Base-by-base conservation (phyloP, 1,139 yeast species). In the Candida glucosophila region DNA sequence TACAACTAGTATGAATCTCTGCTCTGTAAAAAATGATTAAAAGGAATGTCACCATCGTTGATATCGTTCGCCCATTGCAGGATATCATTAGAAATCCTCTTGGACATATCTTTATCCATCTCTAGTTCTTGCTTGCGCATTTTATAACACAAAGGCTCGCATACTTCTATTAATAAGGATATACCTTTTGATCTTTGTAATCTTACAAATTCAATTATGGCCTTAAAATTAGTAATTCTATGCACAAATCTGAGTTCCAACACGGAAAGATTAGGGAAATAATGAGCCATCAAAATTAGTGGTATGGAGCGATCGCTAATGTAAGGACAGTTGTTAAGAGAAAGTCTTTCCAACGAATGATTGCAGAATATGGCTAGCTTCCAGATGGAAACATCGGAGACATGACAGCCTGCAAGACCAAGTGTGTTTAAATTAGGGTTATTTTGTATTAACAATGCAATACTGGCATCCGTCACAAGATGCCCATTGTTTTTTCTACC, bases 321-420 rank as follows among this genome's bases (percentile, higher is more conserved):
- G 22, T 55, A 49, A 14, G 65, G 62, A 48, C 97, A 88, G 41
- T 78, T 77, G 51, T 88, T 88, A 23, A 88, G 50, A 8, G 94
- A 80, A 19, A 88, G 56, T 29, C 96, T 63, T 41, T 74, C 75
- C 5, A 88, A 44, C 4, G 55, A 43, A 2, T 47, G 45, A 18
- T 82, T 79, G 31, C 81, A 67, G 33, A 62, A 52, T 14, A 67
- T 49, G 0, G 90, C 90, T 23, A 86, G 55, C 42, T 81, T 90
- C 93, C 94, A 83, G 14, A 88, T 55, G 5, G 80, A 63, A 24
- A 73, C 65, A 53, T 88, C 95, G 12, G 81, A 72, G 15, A 88
- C 66, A 29, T 70, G 62, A 48, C 95, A 83, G 5, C 97, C 97
- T 0, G 97, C 95, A 10, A 85, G 55, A 1, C 97, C 97, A 24